phyloP scores from a whole-genome alignment of 83 land plant genomes.

The Isoetes engelmannii region DNA sequence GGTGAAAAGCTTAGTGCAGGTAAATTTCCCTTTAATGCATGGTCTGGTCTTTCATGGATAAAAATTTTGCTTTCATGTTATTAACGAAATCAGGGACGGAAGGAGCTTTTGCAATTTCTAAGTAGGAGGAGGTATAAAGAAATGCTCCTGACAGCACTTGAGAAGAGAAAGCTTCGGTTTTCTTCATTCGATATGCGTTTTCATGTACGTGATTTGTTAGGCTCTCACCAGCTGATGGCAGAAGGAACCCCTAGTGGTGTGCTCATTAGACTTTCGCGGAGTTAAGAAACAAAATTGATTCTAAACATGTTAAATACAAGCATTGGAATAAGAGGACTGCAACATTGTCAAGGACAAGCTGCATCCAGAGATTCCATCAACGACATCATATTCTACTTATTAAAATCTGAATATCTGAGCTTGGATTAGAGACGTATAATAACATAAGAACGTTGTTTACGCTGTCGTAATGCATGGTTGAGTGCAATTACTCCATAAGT shows the following conservation, averaged over 20 bases:
- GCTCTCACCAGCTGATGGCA: slow-evolving; percentile 62
- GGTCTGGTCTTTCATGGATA: too few relatives aligned
- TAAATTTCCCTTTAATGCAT: not conserved
- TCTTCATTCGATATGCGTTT: slow-evolving; percentile 82
- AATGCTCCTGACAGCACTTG: slow-evolving; percentile 60
- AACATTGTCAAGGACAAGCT: too few relatives aligned
- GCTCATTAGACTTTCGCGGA: slow-evolving; percentile 42
- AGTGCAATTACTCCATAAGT: too few relatives aligned
- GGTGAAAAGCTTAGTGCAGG: slow-evolving; percentile 77
- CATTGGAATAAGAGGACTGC: too few relatives aligned
- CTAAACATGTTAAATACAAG: too few relatives aligned
- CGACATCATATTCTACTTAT: too few relatives aligned
- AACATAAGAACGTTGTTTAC: too few relatives aligned
- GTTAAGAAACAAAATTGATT: not conserved
- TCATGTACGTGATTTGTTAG: slow-evolving; percentile 82
- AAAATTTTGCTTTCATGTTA: not conserved
- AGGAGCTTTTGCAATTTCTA: slow-evolving; percentile 61
- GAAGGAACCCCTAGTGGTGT: slow-evolving; percentile 56
- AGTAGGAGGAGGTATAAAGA: slow-evolving; percentile 68
- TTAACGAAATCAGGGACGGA: slow-evolving; percentile 50
- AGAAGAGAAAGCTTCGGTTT: slow-evolving; percentile 57
- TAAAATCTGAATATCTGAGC: too few relatives aligned
- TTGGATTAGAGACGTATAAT: too few relatives aligned
- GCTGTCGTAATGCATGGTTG: too few relatives aligned
- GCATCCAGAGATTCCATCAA: too few relatives aligned